These are phyloP conservation scores for Colletotrichum acutatum DNA, from an alignment of 2,329 filamentous ascomycete species.

Conservation along the genomic window DNA sequence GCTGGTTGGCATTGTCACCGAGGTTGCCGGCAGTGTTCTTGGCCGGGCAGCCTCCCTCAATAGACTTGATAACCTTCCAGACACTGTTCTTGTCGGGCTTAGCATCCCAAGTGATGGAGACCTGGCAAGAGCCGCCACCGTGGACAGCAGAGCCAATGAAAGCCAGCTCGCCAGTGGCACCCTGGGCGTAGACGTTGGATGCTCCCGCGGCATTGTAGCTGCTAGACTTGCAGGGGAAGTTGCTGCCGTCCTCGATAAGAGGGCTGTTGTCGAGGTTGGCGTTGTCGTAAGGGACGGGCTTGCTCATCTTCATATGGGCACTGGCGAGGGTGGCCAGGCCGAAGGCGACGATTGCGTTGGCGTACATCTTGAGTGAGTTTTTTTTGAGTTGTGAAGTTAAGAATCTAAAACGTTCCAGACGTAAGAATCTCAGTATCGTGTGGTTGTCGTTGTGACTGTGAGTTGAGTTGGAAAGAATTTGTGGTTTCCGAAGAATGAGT, in stretches of 20 bases:
- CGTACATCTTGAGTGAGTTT: conserved; percentile 61
- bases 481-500: conserved; percentile 17
- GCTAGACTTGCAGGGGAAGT: conserved; percentile 86
- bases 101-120: conserved; percentile 84
- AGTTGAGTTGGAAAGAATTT: not conserved
- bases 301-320: conserved; percentile 81
- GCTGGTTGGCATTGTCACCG: conserved; percentile 54
- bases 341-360: conserved; percentile 61
- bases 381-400: conserved; percentile 38
- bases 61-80: conserved; percentile 92
- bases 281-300: conserved; percentile 71
- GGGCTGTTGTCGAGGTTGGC: conserved; percentile 68
- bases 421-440: conserved; percentile 38
- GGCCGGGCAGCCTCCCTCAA: conserved; percentile 86
- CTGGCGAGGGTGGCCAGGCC: conserved; percentile 69
- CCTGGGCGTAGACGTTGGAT: conserved; percentile 72
- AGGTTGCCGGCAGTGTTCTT: conserved; percentile 68
- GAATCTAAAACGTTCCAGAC: conserved; percentile 54
- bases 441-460: conserved; percentile 34
- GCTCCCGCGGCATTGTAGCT: conserved; percentile 57
- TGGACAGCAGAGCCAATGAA: conserved; percentile 83
- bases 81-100: conserved; percentile 72
- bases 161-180: conserved; percentile 67
- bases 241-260: conserved; percentile 63
- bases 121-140: conserved; percentile 92